Evolutionary conservation across 2,329 filamentous ascomycete species (phyloP).

Genomic region (Paraphaeosphaeria sporulosa): DNA sequence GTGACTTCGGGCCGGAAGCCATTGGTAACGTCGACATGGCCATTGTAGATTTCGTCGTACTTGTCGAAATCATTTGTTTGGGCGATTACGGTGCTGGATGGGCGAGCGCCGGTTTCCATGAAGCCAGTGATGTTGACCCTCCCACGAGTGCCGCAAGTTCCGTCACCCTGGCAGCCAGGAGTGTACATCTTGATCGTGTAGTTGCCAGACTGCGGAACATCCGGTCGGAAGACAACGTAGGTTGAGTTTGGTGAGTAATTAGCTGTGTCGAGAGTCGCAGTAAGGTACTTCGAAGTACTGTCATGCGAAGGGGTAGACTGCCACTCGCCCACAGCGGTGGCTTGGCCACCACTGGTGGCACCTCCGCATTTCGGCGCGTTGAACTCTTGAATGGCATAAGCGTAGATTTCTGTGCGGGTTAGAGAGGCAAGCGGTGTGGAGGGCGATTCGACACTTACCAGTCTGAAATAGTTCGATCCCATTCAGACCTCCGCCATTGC

Average conservation of each 20-base stretch:
- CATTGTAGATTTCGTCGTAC: constrained; percentile 90
- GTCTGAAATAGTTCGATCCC: constrained; percentile 89
- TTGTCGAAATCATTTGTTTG: constrained; percentile 98
- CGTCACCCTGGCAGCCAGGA: constrained; percentile 84
- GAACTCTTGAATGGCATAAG: constrained; percentile 85
- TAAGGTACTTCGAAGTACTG: constrained; percentile 80
- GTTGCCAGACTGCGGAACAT: constrained; percentile 87
- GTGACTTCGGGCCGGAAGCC: constrained; percentile 84
- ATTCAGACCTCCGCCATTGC: constrained; percentile 80
- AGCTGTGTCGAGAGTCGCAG: constrained; percentile 66
- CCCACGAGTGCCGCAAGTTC: constrained; percentile 77
- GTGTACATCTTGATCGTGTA: constrained; percentile 93
- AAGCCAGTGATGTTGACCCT: constrained; percentile 81
- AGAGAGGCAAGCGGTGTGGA: background rate
- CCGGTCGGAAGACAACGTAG: constrained; percentile 79
- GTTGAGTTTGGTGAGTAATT: constrained; percentile 66
- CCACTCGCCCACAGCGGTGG: constrained; percentile 80
- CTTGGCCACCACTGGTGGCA: constrained; percentile 67
- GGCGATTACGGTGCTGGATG: constrained; percentile 70
- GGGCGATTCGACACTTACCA: constrained; percentile 42
- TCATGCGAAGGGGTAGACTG: constrained; percentile 68
- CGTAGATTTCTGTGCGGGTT: constrained; percentile 68
- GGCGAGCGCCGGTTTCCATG: constrained; percentile 56
- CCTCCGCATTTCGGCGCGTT: constrained; percentile 85
- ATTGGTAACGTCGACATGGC: constrained; percentile 78